Evolutionary conservation across 805 yeast genomes (phyloP), one percentile per base, ranked within the genome.

Genomic region (Schwanniomyces occidentalis): DNA sequence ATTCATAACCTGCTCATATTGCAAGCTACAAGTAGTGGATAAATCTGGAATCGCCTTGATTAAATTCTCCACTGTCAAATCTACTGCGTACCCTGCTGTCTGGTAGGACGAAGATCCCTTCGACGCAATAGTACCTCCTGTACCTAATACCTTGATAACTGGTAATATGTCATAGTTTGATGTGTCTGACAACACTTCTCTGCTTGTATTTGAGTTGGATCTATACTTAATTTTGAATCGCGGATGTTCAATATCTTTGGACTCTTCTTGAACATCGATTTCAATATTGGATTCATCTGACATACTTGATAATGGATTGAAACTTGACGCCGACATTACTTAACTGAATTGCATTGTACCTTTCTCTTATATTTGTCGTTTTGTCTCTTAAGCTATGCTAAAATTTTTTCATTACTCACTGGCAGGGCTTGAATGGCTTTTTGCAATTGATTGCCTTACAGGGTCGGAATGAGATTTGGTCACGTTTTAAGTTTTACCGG

Each of bases 1-100:
- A 46, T 80, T 80, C 43, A 77, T 69, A 26, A 80, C 64, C 48
- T 80, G 85, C 54, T 78, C 84, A 51, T 76, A 80, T 44, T 74
- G 77, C 39, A 80, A 62, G 40, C 71, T 73, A 47, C 84, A 79
- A 5, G 76, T 65, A 8, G 58, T 51, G 0, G 76, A 63, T 23
- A 80, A 64, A 44, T 76, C 81, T 3, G 85, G 85, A 30, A 80
- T 76, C 8, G 74, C 61, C 12, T 62, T 61, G 28, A 79, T 54
- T 46, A 76, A 55, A 36, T 76, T 80, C 41, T 76, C 76, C 33
- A 65, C 65, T 4, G 60, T 61, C 37, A 68, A 49, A 44, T 67
- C 73, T 5, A 68, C 73, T 39, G 64, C 51, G 41, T 68, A 68
- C 1, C 74, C 74, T 2, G 73, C 71, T 8, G 72, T 65, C 29